Base-by-base conservation (phyloP, 768 basidiomycete species). In the Clitopilus passeckerianus region DNA sequence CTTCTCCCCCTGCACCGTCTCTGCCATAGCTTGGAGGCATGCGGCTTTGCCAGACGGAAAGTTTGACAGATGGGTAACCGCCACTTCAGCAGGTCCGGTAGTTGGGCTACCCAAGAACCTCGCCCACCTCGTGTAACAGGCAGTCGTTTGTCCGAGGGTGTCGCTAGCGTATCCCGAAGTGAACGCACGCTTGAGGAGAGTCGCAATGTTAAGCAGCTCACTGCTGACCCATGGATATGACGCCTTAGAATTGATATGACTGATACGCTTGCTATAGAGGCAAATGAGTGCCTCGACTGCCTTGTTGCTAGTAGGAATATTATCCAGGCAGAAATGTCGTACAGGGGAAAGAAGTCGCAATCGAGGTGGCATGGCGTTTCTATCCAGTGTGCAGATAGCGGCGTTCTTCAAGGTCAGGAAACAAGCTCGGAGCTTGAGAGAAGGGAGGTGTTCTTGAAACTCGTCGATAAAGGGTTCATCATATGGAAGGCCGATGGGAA, bases 401-500 rank as follows among this genome's bases (percentile, higher is more conserved):
- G 37, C n/a, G 10, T 41, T 41, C n/a, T 12, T 14, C 12, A 41
- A 9, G 37, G n/a, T 41, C 12, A 15, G n/a, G n/a, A 41, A 5
- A 9, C 12, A 15, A 41, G 12, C 3, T 3, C n/a, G 15, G 10
- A 41, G 3, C 2, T 12, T 9, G 10, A 41, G 12, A 5, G 37
- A 41, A 5, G 37, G 37, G 3, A 41, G 37, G n/a, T 5, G 37
- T 9, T 41, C n/a, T 5, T 41, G 5, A 12, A 41, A 41, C 10
- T 14, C 12, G 2, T 41, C 37, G 12, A 41, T 3, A 14, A 14
- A 4, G 12, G 10, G 5, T 2, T 14, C 12, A 41, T 41, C 10
- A 9, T 41, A 15, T 9, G 37, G n/a, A 18, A 41, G 37, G 37
- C 63, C 66, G 44, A 65, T 64, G 20, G 66, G 66, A n/a, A 67